Percentiles rank a stretch among this genome's conserved stretches.
These are phyloP conservation scores for Mortierella polycephala DNA, from an alignment of 371 early-diverging fungal species.

Conservation along the genomic window DNA sequence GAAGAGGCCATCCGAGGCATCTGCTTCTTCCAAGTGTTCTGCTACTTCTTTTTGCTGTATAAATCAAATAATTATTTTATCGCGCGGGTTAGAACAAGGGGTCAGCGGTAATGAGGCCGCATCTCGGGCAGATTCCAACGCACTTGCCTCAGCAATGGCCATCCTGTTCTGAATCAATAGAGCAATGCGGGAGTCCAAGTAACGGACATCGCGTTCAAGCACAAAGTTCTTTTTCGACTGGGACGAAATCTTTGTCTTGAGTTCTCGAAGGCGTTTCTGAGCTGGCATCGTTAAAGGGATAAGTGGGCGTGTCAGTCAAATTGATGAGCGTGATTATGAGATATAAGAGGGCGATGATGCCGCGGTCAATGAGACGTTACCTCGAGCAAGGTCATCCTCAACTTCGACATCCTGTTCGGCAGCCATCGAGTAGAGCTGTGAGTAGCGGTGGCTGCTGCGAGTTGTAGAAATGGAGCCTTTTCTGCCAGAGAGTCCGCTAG, in stretches of 20 bases:
- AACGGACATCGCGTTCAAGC: slow-evolving; percentile 93
- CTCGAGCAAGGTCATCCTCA: slow-evolving; percentile 90
- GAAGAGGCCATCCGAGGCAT: slow-evolving; percentile 72
- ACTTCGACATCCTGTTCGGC: slow-evolving; percentile 94
- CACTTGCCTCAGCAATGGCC: slow-evolving; percentile 83
- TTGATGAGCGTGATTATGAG: not conserved
- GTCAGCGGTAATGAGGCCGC: not conserved
- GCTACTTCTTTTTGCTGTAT: slow-evolving; percentile 82
- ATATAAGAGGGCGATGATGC: not conserved
- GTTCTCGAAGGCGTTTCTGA: slow-evolving; percentile 85
- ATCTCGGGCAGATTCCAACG: slow-evolving; percentile 1
- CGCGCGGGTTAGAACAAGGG: not conserved
- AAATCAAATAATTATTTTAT: not conserved
- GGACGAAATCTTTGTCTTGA: slow-evolving; percentile 89
- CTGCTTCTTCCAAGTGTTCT: slow-evolving; percentile 79
- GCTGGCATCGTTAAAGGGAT: slow-evolving; percentile 56
- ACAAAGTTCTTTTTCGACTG: slow-evolving; percentile 97
- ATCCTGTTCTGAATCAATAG: slow-evolving; percentile 94
- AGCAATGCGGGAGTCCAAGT: slow-evolving; percentile 93
- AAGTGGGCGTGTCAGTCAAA: no score
- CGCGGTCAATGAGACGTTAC: slow-evolving; percentile 44
- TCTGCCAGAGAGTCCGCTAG: slow-evolving; percentile 32
- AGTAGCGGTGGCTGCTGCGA: slow-evolving; percentile 71
- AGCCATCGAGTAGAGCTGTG: slow-evolving; percentile 93
- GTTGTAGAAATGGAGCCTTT: slow-evolving; percentile 54